Evolutionary conservation across 441 rosid species (phyloP), one percentile per base, ranked within the genome.

Genomic region (Flueggea neowawraea): DNA sequence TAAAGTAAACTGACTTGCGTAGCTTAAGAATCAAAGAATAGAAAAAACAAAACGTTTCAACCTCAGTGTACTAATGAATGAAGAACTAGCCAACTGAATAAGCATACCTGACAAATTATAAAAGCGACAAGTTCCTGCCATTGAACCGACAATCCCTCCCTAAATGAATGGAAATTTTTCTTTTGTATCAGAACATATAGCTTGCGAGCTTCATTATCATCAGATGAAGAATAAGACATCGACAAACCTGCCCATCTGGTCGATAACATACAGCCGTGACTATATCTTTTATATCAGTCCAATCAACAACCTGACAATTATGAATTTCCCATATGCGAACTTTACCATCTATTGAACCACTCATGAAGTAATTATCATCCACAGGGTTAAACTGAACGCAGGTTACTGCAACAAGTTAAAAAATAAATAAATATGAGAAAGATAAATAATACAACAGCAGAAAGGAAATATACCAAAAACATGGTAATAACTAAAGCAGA

Each of bases 321-420:
- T 80, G 68, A 70, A 78, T 62, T 55, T 81, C 83, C 97, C 97
- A 90, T 44, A 88, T 86, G 31, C 97, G 90, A 64, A 90, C 80
- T 82, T 86, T 90, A 50, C 95, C 97, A 66, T 90, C 97, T 63
- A 90, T 83, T 6, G 97, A 90, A 56, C 97, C 96, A 49, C 86
- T 90, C 69, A 88, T 80, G 83, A 90, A 90, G 80, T 75, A 72
- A 64, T 79, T 79, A 57, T 84, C 86, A 75, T 90, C 82, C 56
- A 72, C 79, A 17, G 97, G 97, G 79, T 90, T 84, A 70, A 90
- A 90, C 62, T 88, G 93, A 55, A 84, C 88, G 39, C 87, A 78
- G 22, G 97, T 90, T 45, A 90, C 97, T 90, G 91, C 73, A 82
- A 51, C 69, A 63, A 15, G 49, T 50, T 31, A 12, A 45, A 50